These are phyloP conservation scores for Scleroderma bovista DNA, from an alignment of 768 basidiomycete species.

Conservation along the genomic window DNA sequence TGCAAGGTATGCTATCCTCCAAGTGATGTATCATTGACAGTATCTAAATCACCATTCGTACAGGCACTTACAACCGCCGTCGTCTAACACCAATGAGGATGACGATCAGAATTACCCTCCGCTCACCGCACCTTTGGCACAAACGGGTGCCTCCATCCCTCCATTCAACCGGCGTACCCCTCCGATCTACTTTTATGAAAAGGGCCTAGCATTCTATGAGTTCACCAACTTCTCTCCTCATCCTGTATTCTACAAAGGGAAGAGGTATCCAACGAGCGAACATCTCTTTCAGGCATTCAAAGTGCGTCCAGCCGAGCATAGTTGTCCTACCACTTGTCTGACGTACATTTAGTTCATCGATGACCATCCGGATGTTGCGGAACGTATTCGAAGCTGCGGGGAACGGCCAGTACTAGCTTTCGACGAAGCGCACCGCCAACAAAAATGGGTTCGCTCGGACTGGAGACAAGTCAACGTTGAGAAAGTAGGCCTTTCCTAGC, in stretches of 20 bases:
- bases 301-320: constrained; percentile 25
- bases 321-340: not conserved
- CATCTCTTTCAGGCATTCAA: constrained; percentile 77
- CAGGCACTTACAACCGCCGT: constrained; percentile 12
- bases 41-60: not conserved
- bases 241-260: constrained; percentile 54
- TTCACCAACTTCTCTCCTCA: constrained; percentile 74
- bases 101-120: constrained; percentile 24
- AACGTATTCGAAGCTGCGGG: constrained; percentile 61
- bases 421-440: constrained; percentile 60
- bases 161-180: constrained; percentile 26
- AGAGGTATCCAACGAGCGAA: constrained; percentile 68
- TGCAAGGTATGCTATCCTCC: constrained; percentile 11
- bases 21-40: not conserved
- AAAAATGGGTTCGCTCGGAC: constrained; percentile 55
- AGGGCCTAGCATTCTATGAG: constrained; percentile 57
- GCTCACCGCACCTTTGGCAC: constrained; percentile 26
- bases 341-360: constrained; percentile 46
- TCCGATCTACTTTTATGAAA: constrained; percentile 59
- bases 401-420: constrained; percentile 60
- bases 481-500: constrained; percentile 36
- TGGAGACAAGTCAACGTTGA: constrained; percentile 67
- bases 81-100: constrained; percentile 2
- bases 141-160: constrained; percentile 23
- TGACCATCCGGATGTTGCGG: constrained; percentile 56